Percentiles rank a stretch among this genome's conserved stretches.
Evolutionary conservation across 768 basidiomycete genomes (phyloP).

Genomic region (Mycena venus): DNA sequence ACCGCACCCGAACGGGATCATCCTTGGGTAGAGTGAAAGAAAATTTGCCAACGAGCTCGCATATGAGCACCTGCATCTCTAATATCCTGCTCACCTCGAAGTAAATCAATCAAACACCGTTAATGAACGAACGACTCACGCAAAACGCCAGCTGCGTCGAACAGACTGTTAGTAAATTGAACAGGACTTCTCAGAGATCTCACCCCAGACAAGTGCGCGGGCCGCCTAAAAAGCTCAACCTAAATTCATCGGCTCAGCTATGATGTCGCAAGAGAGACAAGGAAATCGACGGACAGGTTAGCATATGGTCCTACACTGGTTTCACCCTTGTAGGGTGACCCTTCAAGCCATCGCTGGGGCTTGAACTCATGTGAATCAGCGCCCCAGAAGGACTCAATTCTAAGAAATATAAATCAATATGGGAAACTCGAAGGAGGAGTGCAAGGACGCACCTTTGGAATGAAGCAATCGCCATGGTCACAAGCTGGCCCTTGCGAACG

Average conservation of each 20-base stretch:
- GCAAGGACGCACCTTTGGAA: constrained; percentile 16
- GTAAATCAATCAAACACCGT: too few species aligned
- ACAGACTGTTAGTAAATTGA: not conserved
- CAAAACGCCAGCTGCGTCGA: too few species aligned
- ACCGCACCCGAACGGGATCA: not conserved
- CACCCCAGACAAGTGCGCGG: constrained; percentile 17
- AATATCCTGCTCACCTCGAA: too few species aligned
- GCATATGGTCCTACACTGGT: constrained; percentile 14
- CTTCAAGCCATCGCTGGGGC: too few species aligned
- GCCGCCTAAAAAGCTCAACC: constrained; percentile 17
- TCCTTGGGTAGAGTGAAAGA: constrained; percentile 22
- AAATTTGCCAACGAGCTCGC: not conserved
- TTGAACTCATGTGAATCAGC: constrained; percentile 13
- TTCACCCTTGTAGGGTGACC: too few species aligned
- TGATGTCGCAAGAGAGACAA: too few species aligned
- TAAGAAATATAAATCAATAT: not conserved
- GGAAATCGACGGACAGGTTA: constrained; percentile 1
- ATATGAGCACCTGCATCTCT: too few species aligned
- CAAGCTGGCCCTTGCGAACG: too few species aligned
- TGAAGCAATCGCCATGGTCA: not conserved
- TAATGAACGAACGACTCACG: not conserved
- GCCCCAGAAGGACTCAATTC: constrained; percentile 10
- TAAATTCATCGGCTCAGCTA: too few species aligned
- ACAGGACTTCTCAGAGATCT: not conserved
- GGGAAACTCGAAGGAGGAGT: too few species aligned